Base-by-base conservation (phyloP, 192 early-diverging fungal species). In the Backusella luteola region DNA sequence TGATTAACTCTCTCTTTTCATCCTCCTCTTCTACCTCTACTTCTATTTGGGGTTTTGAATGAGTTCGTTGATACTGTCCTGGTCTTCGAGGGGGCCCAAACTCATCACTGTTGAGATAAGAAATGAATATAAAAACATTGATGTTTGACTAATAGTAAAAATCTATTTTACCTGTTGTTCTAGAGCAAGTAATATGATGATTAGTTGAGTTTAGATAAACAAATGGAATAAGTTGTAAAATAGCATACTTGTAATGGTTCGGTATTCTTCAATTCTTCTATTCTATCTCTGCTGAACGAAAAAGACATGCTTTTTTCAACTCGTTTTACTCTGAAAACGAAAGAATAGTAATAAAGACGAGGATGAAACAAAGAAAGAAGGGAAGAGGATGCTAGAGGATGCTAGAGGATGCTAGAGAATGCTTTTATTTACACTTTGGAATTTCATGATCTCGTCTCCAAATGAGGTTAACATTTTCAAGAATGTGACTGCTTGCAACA, bases 181-280 rank as follows among this genome's bases (percentile, higher is more conserved):
- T 63, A 63, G 23, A 63, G 19, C 11, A 26, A 59, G n/a, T 59
- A 26, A 19, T 59, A 29, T 29, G 21, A 19, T 63, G 26, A 29
- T 63, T 63, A 63, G 56, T 29, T 63, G 56, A 29, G 26, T 26
- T 14, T 63, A 26, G 2, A 63, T 29, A n/a, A 0, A n/a, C n/a
- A 49, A 6, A n/a, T n/a, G 1, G 9, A 11, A 11, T 39, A 39
- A 39, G 12, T 3, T 11, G 12, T 39, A 11, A 32, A 9, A 49
- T n/a, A 19, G 46, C 46, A 49, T 63, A 63, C 56, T 63, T 63
- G 56, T 63, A 63, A 63, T 63, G 56, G 56, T 0, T 63, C 56
- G 12, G 56, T 63, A 14, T 63, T 63, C 11, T 63, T 26, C 29
- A 63, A 63, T 29, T 63, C 56, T 26, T 63, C 56, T 29, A 63